Base-by-base conservation (phyloP, 345 rosid species). In the Physaria fendleri region DNA sequence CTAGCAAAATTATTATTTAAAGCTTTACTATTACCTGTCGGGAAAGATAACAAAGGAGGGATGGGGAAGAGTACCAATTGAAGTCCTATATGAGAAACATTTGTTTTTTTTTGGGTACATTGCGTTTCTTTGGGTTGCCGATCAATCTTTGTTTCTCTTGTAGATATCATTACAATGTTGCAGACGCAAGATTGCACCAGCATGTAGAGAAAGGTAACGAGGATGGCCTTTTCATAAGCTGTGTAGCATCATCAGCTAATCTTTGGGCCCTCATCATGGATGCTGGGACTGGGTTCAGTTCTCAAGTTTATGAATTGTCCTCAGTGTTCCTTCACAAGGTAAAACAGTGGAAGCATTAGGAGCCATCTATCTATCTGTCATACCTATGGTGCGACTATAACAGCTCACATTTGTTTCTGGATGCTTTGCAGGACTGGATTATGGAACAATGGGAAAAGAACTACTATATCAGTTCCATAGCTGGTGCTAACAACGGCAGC, bases 361-460 rank as follows among this genome's bases (percentile, higher is more conserved):
- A 2, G 24, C 6, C 62, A 37, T 50, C 15, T 42, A n/a, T n/a
- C n/a, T n/a, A 39, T 55, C 28, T 65, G 1, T 17, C 16, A 45
- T 29, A 4, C 25, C 20, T 47, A 22, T 75, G 15, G 22, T 20
- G 17, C 21, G 32, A 39, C 35, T 15, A 18, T 47, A 70, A 52
- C 45, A 49, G 13, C 44, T 32, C 35, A 41, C 40, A 8, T 62
- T 62, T 28, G 54, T 44, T 54, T 20, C 20, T 56, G 73, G 49
- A 41, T 54, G 61, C 32, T 68, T 56, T 11, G 65, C 79, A 91
- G 98, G 95, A 88, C 56, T 92, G 98, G 98, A 92, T 92, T 54
- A 88, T 92, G 98, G 98, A 88, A 52, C 96, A 92, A 41, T 92
- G 98, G 98, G 98, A 91, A 72, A 91, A 79, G 67, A 91, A 84